Base-by-base conservation (phyloP, 148 eudicot genomes). In the Spergularia marina region DNA sequence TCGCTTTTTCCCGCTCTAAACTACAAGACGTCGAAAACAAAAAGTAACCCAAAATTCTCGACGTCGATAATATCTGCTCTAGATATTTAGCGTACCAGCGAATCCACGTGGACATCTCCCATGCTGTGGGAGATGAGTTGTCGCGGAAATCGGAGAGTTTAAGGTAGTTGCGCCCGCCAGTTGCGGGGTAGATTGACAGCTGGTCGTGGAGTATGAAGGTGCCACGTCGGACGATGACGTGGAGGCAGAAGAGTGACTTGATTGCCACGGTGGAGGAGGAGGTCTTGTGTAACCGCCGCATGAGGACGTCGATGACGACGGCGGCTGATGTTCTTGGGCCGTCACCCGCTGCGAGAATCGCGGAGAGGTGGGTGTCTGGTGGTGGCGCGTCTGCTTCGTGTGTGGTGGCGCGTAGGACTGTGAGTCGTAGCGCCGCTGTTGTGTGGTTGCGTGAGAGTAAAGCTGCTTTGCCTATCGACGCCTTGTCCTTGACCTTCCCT, bases 151-250 rank as follows among this genome's bases (percentile, higher is more conserved):
- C 83, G 70, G 97, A 87, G 68, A 92, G 91, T 18, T 92, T 92
- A 61, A 90, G 90, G 85, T 91, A 81, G 78, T 89, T 91, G 39
- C 78, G 84, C 12, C 96, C 91, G 57, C 89, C 90, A 65, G 87
- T 49, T n/a, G 86, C 53, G 8, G 90, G 91, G 73, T 85, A 88
- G 12, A 93, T 36, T 0, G 96, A 91, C 74, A 93, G 86, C 80
- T 93, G 98, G 60, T 91, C 96, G 52, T 89, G 96, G 63, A 93
- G 87, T 41, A 93, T 93, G 80, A 93, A 93, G 65, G 90, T 87
- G 36, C 98, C 98, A 16, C 84, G 86, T 47, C 82, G 84, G 82
- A 93, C 77, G 76, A 91, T 79, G 81, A 86, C 83, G 83, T 93
- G 98, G 82, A 91, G 81, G 78, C 85, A 66, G 25, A 86, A 61